These are phyloP conservation scores for Phalaenopsis hybrid DNA, from an alignment of 116 monocot genomes.

Conservation along the genomic window DNA sequence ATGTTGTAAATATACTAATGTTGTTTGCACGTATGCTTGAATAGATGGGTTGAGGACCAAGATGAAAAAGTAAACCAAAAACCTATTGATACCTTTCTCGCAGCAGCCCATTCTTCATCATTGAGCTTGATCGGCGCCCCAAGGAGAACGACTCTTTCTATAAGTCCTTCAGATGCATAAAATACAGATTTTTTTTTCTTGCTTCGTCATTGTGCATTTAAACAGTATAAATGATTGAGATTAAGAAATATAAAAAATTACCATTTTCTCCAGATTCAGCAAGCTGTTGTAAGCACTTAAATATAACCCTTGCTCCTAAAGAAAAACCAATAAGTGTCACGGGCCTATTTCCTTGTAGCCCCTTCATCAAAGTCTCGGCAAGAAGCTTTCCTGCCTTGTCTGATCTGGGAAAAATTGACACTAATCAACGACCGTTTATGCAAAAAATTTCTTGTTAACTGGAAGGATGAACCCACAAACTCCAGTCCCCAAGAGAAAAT, in stretches of 20 bases:
- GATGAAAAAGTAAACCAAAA: background rate
- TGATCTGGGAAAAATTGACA: conserved; percentile 42
- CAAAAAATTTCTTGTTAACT: background rate
- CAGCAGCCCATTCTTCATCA: conserved; percentile 74
- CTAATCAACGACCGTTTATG: background rate
- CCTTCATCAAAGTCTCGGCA: conserved; percentile 79
- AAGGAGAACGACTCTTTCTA: conserved; percentile 93
- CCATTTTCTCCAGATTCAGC: conserved; percentile 80
- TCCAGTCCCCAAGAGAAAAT: too few species aligned
- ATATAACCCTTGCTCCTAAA: conserved; percentile 87
- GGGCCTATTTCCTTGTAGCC: conserved; percentile 97
- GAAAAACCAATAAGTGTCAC: conserved; percentile 96
- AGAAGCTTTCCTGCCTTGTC: conserved; percentile 96
- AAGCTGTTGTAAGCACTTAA: conserved; percentile 78
- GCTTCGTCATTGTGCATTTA: background rate
- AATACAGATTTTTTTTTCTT: background rate
- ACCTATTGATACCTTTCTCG: conserved; percentile 57
- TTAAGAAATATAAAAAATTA: conserved; percentile 20
- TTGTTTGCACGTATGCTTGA: background rate
- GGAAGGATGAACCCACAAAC: background rate
- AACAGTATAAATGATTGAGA: background rate
- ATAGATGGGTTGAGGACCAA: background rate
- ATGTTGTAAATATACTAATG: background rate
- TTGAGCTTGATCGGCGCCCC: conserved; percentile 84
- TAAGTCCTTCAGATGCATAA: conserved; percentile 57